phyloP scores from a whole-genome alignment of 116 monocot species.

The Zostera marina region DNA sequence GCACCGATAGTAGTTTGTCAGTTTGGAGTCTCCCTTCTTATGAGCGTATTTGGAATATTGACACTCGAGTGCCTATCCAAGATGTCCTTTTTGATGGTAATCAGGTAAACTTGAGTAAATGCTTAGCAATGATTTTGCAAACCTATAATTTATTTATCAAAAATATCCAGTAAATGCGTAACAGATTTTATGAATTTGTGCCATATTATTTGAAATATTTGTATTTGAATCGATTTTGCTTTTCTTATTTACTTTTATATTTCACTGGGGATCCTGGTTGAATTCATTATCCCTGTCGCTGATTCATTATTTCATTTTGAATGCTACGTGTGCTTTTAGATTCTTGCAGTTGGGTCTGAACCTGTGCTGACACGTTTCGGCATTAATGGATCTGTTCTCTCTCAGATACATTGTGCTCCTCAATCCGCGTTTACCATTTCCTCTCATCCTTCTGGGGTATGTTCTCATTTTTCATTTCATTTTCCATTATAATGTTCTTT shows the following conservation, averaged over 20 bases:
- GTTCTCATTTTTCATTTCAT: slow-evolving; percentile 1
- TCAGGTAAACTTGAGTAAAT: not conserved
- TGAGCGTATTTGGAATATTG: slow-evolving; percentile 56
- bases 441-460: slow-evolving; percentile 67
- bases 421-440: slow-evolving; percentile 65
- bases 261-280: no score
- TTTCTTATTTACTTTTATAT: no score
- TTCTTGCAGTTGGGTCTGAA: slow-evolving; percentile 70
- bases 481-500: no score
- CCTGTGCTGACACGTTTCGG: slow-evolving; percentile 53
- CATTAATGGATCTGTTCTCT: slow-evolving; percentile 54
- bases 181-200: no score
- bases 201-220: no score
- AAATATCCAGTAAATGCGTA: no score
- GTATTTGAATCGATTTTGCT: no score
- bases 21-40: slow-evolving; percentile 75
- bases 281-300: no score
- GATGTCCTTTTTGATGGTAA: slow-evolving; percentile 58
- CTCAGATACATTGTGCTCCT: slow-evolving; percentile 91
- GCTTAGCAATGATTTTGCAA: not conserved
- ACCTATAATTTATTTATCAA: no score
- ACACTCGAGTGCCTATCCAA: slow-evolving; percentile 45
- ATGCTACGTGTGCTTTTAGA: slow-evolving; percentile 15
- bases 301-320: no score
- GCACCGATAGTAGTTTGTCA: slow-evolving; percentile 56